phyloP scores from a whole-genome alignment of 2,329 filamentous ascomycete genomes.

The Geosmithia morbida region DNA sequence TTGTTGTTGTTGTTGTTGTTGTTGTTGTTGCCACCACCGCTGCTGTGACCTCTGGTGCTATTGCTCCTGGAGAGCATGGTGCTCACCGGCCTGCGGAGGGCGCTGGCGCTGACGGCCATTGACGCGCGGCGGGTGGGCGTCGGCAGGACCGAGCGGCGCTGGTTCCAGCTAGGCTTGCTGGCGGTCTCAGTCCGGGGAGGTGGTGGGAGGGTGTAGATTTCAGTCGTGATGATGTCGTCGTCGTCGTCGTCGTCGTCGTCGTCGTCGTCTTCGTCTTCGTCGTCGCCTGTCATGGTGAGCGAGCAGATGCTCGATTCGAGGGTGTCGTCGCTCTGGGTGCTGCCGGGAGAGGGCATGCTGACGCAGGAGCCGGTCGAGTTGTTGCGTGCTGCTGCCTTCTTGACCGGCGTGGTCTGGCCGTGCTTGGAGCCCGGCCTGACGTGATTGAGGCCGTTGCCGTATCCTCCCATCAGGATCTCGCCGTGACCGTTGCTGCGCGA shows the following conservation, averaged over 20 bases:
- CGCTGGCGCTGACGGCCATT: slow-evolving; percentile 9
- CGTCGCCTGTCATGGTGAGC: slow-evolving; percentile 6
- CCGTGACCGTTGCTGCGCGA: slow-evolving; percentile 16
- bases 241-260: no score
- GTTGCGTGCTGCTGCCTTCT: slow-evolving; percentile 4
- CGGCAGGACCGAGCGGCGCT: slow-evolving; percentile 11
- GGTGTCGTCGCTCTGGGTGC: slow-evolving; percentile 11
- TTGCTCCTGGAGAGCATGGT: slow-evolving; percentile 10
- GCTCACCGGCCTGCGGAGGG: slow-evolving; percentile 12
- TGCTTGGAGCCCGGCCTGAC: slow-evolving; percentile 7
- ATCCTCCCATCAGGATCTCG: slow-evolving; percentile 37
- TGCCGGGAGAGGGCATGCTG: slow-evolving; percentile 11
- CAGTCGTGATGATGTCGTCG: no score
- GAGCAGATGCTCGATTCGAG: slow-evolving; percentile 10
- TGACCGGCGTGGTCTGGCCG: slow-evolving; percentile 1
- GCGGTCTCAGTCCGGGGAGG: no score
- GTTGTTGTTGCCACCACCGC: no score
- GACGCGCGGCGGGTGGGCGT: slow-evolving; percentile 2
- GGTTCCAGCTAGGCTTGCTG: slow-evolving; percentile 8
- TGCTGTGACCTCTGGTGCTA: no score
- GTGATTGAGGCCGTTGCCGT: slow-evolving; percentile 36
- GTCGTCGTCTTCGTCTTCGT: background rate
- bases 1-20: no score
- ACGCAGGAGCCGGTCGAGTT: slow-evolving; percentile 11
- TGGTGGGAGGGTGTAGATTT: no score